A percentile compares a stretch with the other conserved stretches of the same genome.
These are phyloP conservation scores for Hygrophorus pudorinus DNA, from an alignment of 768 basidiomycete species.

Conservation along the genomic window DNA sequence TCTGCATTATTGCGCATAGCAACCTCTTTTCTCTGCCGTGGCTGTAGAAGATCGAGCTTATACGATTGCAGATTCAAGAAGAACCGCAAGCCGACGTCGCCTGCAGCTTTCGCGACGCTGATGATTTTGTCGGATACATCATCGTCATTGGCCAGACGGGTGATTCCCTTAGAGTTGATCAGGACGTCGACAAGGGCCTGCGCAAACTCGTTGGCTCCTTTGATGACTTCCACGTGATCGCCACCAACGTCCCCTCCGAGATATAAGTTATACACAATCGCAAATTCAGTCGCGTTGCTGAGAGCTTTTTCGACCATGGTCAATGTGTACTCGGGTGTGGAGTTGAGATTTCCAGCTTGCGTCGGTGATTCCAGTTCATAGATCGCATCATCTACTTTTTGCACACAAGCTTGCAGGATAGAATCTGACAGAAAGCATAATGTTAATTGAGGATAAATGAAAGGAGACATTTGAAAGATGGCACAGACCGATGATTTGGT, in stretches of 20 bases:
- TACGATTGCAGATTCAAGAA: slow-evolving; percentile 96
- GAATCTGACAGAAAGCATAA: slow-evolving; percentile 52
- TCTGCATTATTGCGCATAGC: slow-evolving; percentile 87
- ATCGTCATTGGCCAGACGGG: slow-evolving; percentile 82
- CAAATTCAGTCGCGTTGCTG: slow-evolving; percentile 94
- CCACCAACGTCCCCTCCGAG: slow-evolving; percentile 82
- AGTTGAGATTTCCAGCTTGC: slow-evolving; percentile 88
- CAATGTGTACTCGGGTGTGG: slow-evolving; percentile 96
- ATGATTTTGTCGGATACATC: slow-evolving; percentile 90
- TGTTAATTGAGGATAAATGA: slow-evolving; percentile 7
- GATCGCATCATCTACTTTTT: slow-evolving; percentile 94
- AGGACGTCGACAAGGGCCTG: slow-evolving; percentile 89
- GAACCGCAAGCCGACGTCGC: slow-evolving; percentile 82
- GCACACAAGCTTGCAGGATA: slow-evolving; percentile 90
- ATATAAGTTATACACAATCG: slow-evolving; percentile 86
- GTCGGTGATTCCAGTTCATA: slow-evolving; percentile 97
- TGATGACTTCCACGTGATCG: slow-evolving; percentile 96
- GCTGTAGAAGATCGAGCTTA: slow-evolving; percentile 75
- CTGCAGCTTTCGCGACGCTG: slow-evolving; percentile 71
- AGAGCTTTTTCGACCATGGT: slow-evolving; percentile 97
- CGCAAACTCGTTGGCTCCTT: slow-evolving; percentile 92
- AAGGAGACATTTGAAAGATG: background rate
- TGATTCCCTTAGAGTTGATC: slow-evolving; percentile 91
- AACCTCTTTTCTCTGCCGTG: slow-evolving; percentile 70
- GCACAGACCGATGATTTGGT: slow-evolving; percentile 86